phyloP scores from a whole-genome alignment of 805 yeast species.

The Saccharomycopsis schoenii region DNA sequence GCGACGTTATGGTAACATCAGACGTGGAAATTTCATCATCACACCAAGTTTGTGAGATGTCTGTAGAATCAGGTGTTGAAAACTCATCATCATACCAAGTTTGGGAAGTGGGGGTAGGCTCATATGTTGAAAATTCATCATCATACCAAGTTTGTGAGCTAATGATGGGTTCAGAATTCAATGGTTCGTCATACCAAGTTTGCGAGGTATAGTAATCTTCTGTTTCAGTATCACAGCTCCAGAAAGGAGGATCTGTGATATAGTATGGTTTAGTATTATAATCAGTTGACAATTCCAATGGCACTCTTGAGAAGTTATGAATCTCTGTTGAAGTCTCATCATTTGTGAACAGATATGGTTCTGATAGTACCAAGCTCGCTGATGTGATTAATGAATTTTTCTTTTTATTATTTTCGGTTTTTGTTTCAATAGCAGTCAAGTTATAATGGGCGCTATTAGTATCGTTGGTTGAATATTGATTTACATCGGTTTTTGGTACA shows the following conservation, averaged over 20 bases:
- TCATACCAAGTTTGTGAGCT: background rate
- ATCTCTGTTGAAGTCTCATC: background rate
- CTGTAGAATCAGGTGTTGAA: background rate
- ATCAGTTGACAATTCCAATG: background rate
- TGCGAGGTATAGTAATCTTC: background rate
- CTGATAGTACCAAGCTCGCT: background rate
- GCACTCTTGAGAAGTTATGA: background rate
- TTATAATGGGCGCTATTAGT: background rate
- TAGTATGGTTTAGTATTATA: background rate
- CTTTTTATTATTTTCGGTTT: background rate
- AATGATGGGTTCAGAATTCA: background rate
- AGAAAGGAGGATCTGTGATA: background rate
- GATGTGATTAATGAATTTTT: background rate
- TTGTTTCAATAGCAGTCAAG: background rate
- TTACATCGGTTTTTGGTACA: background rate
- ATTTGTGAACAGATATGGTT: background rate
- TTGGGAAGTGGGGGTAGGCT: background rate
- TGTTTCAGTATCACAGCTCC: background rate
- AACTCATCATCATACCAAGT: background rate
- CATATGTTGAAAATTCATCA: background rate
- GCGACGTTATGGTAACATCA: background rate
- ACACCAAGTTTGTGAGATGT: background rate
- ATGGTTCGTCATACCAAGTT: background rate
- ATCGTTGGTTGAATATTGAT: background rate
- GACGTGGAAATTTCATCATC: no score